These are phyloP conservation scores for Wickerhamiella hasegawae DNA, from an alignment of 805 yeast genomes.

Conservation along the genomic window DNA sequence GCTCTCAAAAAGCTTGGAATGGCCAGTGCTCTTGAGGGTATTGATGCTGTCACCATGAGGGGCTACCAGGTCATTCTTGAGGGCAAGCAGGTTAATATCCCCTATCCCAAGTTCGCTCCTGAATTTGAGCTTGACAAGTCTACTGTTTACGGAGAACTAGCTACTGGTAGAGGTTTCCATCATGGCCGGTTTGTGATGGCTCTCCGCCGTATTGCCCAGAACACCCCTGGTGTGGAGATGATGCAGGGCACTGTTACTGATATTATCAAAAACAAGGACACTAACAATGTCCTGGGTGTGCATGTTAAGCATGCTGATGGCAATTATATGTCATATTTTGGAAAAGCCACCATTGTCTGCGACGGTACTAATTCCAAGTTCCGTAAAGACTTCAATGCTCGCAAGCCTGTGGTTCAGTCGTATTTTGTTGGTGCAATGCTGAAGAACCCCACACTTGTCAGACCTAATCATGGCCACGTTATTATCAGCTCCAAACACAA, in stretches of 20 bases:
- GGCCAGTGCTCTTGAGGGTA: conserved; percentile 54
- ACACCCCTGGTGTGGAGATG: conserved; percentile 59
- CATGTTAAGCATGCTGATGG: conserved; percentile 21
- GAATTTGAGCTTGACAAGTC: conserved; percentile 5
- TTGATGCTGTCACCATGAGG: conserved; percentile 57
- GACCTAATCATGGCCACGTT: conserved; percentile 73
- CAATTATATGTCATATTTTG: conserved; percentile 27
- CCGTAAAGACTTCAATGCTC: conserved; percentile 53
- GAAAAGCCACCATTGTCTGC: conserved; percentile 58
- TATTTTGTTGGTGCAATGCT: conserved; percentile 78
- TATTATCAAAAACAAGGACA: conserved; percentile 36
- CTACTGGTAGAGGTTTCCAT: conserved; percentile 74
- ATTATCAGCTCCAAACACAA: conserved; percentile 63
- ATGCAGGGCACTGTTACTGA: conserved; percentile 72
- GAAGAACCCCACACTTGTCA: conserved; percentile 59
- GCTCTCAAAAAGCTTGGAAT: conserved; percentile 73
- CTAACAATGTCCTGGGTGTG: conserved; percentile 60
- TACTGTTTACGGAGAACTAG: conserved; percentile 12
- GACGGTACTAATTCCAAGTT: conserved; percentile 93
- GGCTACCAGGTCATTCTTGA: conserved; percentile 72
- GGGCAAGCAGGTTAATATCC: conserved; percentile 39
- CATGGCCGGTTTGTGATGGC: conserved; percentile 80
- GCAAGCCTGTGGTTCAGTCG: conserved; percentile 55
- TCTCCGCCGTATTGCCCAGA: conserved; percentile 50
- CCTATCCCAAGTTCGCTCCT: conserved; percentile 36